These are phyloP conservation scores for Ilyonectria sp. DNA, from an alignment of 2,329 filamentous ascomycete genomes.

Conservation along the genomic window DNA sequence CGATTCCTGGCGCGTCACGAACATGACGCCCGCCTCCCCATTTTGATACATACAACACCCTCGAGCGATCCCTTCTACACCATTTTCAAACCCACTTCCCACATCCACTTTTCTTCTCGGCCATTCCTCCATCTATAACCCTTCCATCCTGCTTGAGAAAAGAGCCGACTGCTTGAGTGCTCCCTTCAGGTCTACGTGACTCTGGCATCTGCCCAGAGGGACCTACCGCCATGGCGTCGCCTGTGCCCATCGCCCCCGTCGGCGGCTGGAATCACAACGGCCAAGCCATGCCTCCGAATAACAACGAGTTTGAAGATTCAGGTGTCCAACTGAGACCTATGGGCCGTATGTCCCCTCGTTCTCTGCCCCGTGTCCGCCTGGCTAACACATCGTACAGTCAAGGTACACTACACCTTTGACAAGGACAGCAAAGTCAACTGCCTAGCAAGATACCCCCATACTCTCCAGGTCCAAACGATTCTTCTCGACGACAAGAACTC, in stretches of 20 bases:
- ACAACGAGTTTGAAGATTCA: constrained; percentile 56
- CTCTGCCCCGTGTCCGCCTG: constrained; percentile 18
- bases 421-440: constrained; percentile 90
- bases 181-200: constrained; percentile 28
- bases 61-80: constrained; percentile 35
- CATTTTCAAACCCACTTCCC: constrained; percentile 18
- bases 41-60: constrained; percentile 49
- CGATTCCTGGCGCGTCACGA: constrained; percentile 58
- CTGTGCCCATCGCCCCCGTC: constrained; percentile 52
- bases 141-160: constrained; percentile 10
- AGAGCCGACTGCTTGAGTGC: constrained; percentile 15
- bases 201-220: constrained; percentile 44
- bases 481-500: constrained; percentile 83
- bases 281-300: constrained; percentile 49
- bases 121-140: background rate
- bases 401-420: constrained; percentile 97
- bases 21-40: constrained; percentile 56
- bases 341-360: constrained; percentile 70
- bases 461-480: constrained; percentile 84
- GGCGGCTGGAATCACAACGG: constrained; percentile 52
- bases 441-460: constrained; percentile 86
- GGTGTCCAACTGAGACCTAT: constrained; percentile 74
- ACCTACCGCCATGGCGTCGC: constrained; percentile 57
- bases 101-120: constrained; percentile 11
- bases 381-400: constrained; percentile 72